phyloP scores from a whole-genome alignment of 345 rosid genomes.

The Camelina laxa region DNA sequence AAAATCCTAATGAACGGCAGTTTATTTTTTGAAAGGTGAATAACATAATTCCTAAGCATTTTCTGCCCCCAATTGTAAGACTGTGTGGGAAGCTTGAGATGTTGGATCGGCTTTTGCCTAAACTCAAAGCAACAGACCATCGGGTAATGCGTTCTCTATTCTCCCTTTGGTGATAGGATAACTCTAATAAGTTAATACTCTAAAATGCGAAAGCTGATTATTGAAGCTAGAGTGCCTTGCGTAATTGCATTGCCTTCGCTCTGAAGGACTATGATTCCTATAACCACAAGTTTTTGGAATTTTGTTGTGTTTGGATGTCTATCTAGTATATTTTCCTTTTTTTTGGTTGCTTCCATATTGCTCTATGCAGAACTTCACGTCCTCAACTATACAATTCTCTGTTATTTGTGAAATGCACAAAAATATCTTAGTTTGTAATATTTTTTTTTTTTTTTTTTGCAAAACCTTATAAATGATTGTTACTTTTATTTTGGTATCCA shows the following conservation, averaged over 20 bases:
- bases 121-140: constrained; percentile 85
- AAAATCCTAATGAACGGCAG: neutral
- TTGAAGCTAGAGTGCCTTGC: neutral
- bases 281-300: neutral
- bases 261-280: neutral
- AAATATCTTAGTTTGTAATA: neutral
- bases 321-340: neutral
- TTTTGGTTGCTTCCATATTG: constrained; percentile 1
- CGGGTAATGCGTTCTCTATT: constrained; percentile 56
- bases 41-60: constrained; percentile 64
- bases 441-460: neutral
- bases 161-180: constrained; percentile 2
- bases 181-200: neutral
- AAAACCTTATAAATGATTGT: constrained; percentile 14
- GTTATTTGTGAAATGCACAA: neutral
- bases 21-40: constrained; percentile 58
- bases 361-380: neutral
- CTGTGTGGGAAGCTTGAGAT: constrained; percentile 95
- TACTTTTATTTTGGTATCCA: neutral
- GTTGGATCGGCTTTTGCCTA: constrained; percentile 81
- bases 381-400: neutral
- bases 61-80: constrained; percentile 75
- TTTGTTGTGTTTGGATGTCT: neutral
- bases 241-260: neutral
- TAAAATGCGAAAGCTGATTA: neutral